Conservation (phyloP, 2,329 filamentous ascomycete species). For the Botrytis hyacinthi region DNA sequence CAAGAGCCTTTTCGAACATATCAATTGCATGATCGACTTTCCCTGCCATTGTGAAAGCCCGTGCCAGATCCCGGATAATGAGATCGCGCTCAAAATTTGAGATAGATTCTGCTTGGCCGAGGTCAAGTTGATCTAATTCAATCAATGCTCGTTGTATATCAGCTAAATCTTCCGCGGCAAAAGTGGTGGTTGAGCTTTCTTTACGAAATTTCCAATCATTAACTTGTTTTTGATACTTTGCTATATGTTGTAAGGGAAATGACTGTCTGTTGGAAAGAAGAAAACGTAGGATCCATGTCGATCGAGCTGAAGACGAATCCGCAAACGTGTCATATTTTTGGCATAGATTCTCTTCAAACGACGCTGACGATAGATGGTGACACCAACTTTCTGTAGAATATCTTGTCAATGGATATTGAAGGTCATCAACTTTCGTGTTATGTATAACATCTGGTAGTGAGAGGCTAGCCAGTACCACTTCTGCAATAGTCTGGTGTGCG, state of each 20-base stretch:
- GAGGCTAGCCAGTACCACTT: slow-evolving; percentile 4
- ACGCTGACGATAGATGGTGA: slow-evolving; percentile 12
- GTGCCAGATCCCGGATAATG: slow-evolving; percentile 10
- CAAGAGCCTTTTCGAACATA: slow-evolving; percentile 3
- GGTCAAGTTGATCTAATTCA: neutral
- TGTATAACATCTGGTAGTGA: neutral
- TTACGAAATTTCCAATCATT: neutral
- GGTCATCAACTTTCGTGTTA: neutral
- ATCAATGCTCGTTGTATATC: slow-evolving; percentile 19
- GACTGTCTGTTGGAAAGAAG: slow-evolving; percentile 11
- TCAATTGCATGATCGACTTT: slow-evolving; percentile 12
- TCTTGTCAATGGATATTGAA: slow-evolving; percentile 6
- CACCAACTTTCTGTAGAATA: slow-evolving; percentile 20
- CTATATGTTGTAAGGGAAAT: slow-evolving; percentile 14
- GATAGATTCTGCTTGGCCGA: neutral
- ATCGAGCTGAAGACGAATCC: neutral
- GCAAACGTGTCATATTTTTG: slow-evolving; percentile 1
- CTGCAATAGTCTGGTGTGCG: slow-evolving; percentile 9
- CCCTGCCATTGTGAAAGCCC: slow-evolving; percentile 18
- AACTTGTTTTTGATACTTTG: slow-evolving; percentile 16
- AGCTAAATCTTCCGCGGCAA: slow-evolving; percentile 13
- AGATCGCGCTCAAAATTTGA: slow-evolving; percentile 17
- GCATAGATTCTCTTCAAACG: neutral
- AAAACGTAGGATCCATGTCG: slow-evolving; percentile 18
- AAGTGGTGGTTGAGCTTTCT: neutral